Percentiles rank a stretch among this genome's conserved stretches.
These are phyloP conservation scores for Talaromyces sp. DNA, from an alignment of 2,329 filamentous ascomycete genomes.

Conservation along the genomic window DNA sequence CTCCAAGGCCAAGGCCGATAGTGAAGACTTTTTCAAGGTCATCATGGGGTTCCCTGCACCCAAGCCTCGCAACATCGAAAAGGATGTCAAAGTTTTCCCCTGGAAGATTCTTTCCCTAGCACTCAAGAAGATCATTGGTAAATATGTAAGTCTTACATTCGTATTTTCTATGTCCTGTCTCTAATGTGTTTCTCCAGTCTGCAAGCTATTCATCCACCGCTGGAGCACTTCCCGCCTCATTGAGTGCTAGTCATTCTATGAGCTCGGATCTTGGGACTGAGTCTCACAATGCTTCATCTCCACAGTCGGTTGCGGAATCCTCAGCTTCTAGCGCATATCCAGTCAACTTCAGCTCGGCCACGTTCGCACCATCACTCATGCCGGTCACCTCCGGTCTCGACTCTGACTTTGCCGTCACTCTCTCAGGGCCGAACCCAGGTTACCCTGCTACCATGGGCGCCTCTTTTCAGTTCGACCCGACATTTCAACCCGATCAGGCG, in stretches of 20 bases:
- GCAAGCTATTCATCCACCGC: constrained; percentile 68
- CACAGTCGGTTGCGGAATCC: constrained; percentile 47
- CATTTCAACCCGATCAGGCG: constrained; percentile 33
- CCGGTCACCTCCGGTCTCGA: constrained; percentile 28
- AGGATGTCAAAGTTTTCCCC: constrained; percentile 97
- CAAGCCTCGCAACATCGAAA: constrained; percentile 96
- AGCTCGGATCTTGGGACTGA: constrained; percentile 49
- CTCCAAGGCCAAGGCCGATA: constrained; percentile 86
- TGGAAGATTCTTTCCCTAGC: constrained; percentile 87
- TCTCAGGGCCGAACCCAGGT: constrained; percentile 30
- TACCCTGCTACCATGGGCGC: constrained; percentile 29
- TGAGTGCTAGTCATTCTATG: constrained; percentile 37
- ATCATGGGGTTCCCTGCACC: constrained; percentile 97
- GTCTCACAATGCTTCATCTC: constrained; percentile 46
- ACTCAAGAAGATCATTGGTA: constrained; percentile 96
- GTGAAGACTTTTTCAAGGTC: constrained; percentile 96
- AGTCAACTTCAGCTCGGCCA: constrained; percentile 40
- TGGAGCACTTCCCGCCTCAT: constrained; percentile 39
- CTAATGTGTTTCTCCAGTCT: constrained; percentile 45
- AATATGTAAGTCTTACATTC: constrained; percentile 65
- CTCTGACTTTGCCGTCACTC: constrained; percentile 37
- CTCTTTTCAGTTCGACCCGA: constrained; percentile 32
- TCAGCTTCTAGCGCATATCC: constrained; percentile 45
- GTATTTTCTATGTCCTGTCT: constrained; percentile 10
- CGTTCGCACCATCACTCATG: constrained; percentile 44